phyloP scores from a whole-genome alignment of 371 early-diverging fungal genomes.

The Mucor mucedo region DNA sequence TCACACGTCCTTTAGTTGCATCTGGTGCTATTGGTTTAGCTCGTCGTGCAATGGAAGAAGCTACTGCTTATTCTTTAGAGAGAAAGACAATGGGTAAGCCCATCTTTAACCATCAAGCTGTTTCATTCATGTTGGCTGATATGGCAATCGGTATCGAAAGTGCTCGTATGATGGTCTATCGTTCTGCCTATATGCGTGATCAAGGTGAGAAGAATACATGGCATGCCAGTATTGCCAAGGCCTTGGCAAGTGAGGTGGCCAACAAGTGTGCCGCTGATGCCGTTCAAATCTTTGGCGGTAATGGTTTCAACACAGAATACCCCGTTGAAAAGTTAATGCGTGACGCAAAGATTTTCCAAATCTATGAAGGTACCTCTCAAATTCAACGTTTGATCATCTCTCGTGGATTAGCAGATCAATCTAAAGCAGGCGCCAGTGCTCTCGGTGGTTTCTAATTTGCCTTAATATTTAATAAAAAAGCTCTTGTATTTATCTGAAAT shows the following conservation, averaged over 20 bases:
- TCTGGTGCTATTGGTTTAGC: conserved; percentile 93
- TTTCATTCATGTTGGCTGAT: conserved; percentile 96
- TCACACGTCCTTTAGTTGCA: conserved; percentile 92
- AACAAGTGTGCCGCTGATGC: conserved; percentile 96
- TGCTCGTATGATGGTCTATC: conserved; percentile 85
- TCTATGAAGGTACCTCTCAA: conserved; percentile 97
- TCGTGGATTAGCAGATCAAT: conserved; percentile 70
- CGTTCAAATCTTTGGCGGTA: conserved; percentile 97
- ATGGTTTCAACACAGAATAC: conserved; percentile 89
- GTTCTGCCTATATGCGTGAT: conserved; percentile 87
- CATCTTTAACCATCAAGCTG: conserved; percentile 91
- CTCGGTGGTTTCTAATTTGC: conserved; percentile 45
- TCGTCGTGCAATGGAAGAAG: conserved; percentile 94
- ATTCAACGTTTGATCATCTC: conserved; percentile 93
- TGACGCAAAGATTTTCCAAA: conserved; percentile 94
- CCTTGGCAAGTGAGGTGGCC: conserved; percentile 92
- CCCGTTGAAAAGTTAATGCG: conserved; percentile 92
- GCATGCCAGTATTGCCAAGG: conserved; percentile 94
- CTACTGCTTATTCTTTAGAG: conserved; percentile 86
- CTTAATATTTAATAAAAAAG: too few relatives aligned
- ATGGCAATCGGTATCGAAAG: conserved; percentile 93
- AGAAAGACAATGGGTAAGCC: conserved; percentile 96
- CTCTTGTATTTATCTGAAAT: too few relatives aligned
- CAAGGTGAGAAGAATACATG: conserved; percentile 88
- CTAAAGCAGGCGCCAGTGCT: conserved; percentile 41